Base-by-base conservation (phyloP, 1,139 yeast species). In the Magnusiomyces fungicola region DNA sequence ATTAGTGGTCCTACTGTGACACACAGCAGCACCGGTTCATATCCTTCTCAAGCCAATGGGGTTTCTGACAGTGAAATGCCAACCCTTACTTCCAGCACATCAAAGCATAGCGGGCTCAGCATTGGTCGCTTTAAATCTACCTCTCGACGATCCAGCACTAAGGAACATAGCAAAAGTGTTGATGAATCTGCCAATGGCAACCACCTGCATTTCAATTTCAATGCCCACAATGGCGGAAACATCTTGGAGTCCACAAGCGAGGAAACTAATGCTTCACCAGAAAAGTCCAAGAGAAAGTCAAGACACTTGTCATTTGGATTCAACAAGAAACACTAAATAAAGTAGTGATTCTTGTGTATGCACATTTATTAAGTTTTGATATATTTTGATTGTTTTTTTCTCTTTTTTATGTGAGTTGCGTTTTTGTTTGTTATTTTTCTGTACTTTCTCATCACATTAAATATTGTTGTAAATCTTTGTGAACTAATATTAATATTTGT, bases 261-360 rank as follows among this genome's bases (percentile, higher is more conserved):
- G 12, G 30, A 27, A 27, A 27, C 30, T 27, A 27, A 12, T 27
- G 7, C 7, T 27, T 12, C 30, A 27, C 30, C 7, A 27, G 30
- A 27, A 27, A 27, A 27, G 39, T 16, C 39, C 18, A 39, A 39
- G 21, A 30, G 43, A 12, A 50, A 50, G 25, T 40, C 48, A 2
- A 37, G 50, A 16, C 53, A 43, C 23, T 42, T 47, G 24, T 44
- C 49, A 3, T 50, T 50, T 40, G 32, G 42, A 34, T 47, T 50
- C n/a, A 50, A 47, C 22, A 47, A 46, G 38, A 34, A 34, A 27
- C 39, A 34, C 10, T 34, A 34, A 34, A 34, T 3, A 6, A 34
- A 34, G 23, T 6, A n/a, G 9, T 7, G 12, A 34, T 12, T 27
- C 10, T 27, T 27, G 7, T 7, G 30, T 27, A 27, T 27, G 30